Evolutionary conservation across 2,329 filamentous ascomycete species (phyloP), one percentile per base, ranked within the genome.

Genomic region (Penicillium sp.): DNA sequence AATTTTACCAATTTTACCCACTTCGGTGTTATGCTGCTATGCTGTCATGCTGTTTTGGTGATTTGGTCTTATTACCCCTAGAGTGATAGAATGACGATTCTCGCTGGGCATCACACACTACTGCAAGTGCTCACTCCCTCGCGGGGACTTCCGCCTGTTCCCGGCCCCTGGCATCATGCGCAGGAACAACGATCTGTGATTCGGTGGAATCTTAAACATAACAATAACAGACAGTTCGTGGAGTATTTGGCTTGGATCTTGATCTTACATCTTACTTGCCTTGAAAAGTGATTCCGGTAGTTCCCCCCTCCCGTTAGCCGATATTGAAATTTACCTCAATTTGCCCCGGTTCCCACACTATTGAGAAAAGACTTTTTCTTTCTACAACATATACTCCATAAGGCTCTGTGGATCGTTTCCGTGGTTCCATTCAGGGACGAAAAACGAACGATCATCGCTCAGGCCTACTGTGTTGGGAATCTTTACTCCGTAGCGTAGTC

Each of bases 131-230:
- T 57, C 42, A 51, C 49, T 29, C 35, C 36, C 42, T 52, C 54
- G 17, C 54, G 23, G 53, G 19, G 33, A 45, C 25, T 38, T 45
- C 45, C 42, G 48, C 41, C 47, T 19, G 15, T 55, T 59, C 52
- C 57, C 41, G 50, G 44, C 64, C 61, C 65, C 65, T 67, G 57
- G 64, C 65, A 60, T 67, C 58, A 56, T 58, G 45, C 56, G 61
- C 64, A 62, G 62, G 64, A 59, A 66, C 44, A 25, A 21, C 27
- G 15, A 47, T 49, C 13, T 3, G 7, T 23, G 29, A 47, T 47
- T 47, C 25, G 25, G 25, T 19, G 17, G 21, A n/a, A 33, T 25
- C 31, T 35, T 48, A 17, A 17, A 21, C 43, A 47, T 29, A 45
- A 47, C 19, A 48, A 47, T 47, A 33, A 47, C 27, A 43, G 15